phyloP scores from a whole-genome alignment of 805 yeast species.

The Cyberlindnera amylophila region DNA sequence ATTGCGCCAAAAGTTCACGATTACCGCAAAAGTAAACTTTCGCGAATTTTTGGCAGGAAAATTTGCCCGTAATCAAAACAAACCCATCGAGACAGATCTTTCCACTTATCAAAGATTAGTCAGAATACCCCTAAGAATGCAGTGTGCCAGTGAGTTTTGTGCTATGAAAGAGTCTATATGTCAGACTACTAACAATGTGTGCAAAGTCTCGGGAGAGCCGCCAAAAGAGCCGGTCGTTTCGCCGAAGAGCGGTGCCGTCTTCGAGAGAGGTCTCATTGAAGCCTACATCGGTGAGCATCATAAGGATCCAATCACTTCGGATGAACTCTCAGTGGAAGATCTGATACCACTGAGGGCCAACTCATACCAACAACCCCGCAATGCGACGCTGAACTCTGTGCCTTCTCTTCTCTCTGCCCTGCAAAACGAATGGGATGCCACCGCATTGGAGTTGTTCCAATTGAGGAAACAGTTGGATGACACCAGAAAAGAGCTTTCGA shows the following conservation, averaged over 20 bases:
- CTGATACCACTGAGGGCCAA: conserved; percentile 41
- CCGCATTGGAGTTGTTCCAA: conserved; percentile 75
- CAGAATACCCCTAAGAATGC: no score
- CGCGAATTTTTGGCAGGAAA: background rate
- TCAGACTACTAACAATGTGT: conserved; percentile 15
- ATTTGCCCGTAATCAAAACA: background rate
- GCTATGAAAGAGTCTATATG: background rate
- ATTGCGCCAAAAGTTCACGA: background rate
- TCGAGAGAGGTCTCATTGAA: conserved; percentile 58
- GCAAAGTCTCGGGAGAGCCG: conserved; percentile 61
- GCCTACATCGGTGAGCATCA: conserved; percentile 62
- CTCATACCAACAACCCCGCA: conserved; percentile 35
- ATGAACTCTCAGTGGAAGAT: conserved; percentile 55
- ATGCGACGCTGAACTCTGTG: conserved; percentile 57
- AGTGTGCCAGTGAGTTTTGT: conserved; percentile 28
- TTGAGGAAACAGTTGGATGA: conserved; percentile 66
- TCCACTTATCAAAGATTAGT: no score
- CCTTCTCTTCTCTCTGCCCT: conserved; percentile 73
- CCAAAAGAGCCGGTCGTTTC: conserved; percentile 75
- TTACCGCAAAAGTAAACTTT: background rate
- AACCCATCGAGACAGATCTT: no score
- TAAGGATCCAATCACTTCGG: conserved; percentile 72
- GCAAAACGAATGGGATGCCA: conserved; percentile 88
- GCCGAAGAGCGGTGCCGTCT: conserved; percentile 63
- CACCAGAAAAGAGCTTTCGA: conserved; percentile 68